Evolutionary conservation across 306 rosid species (phyloP).

Genomic region (Sesbania bispinosa): DNA sequence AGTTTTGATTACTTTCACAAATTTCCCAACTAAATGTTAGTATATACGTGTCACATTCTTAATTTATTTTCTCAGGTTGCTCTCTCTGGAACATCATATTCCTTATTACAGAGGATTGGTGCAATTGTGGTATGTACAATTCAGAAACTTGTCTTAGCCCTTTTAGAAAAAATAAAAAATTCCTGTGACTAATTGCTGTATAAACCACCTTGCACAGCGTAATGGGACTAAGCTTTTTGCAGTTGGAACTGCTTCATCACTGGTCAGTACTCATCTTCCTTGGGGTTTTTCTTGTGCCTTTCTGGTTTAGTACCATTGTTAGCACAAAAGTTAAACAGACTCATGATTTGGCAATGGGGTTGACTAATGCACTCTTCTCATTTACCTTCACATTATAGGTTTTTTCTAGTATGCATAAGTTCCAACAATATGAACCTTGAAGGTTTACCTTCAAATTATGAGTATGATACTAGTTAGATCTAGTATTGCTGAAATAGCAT

Average conservation of each 20-base stretch:
- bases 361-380: not conserved
- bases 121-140: constrained; percentile 61
- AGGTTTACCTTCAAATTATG: not conserved
- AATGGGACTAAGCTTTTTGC: constrained; percentile 92
- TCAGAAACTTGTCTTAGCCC: not conserved
- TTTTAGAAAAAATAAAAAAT: too few species aligned
- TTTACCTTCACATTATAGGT: not conserved
- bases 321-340: not conserved
- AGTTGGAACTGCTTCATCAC: constrained; percentile 87
- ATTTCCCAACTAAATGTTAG: not conserved
- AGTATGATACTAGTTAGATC: constrained; percentile 2
- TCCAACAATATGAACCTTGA: not conserved
- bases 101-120: constrained; percentile 49
- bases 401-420: not conserved
- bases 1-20: not conserved
- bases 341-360: constrained; percentile 1
- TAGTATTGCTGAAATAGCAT: not conserved
- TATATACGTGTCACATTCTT: constrained; percentile 12
- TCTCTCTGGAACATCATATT: constrained; percentile 52
- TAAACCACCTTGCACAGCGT: constrained; percentile 51
- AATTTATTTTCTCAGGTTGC: constrained; percentile 41
- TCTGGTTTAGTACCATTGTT: not conserved
- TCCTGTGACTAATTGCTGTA: constrained; percentile 8
- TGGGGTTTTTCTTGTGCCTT: not conserved
- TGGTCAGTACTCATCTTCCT: constrained; percentile 54